Conservation (phyloP, 768 basidiomycete genomes). For the Chlorophyllum brunneum region DNA sequence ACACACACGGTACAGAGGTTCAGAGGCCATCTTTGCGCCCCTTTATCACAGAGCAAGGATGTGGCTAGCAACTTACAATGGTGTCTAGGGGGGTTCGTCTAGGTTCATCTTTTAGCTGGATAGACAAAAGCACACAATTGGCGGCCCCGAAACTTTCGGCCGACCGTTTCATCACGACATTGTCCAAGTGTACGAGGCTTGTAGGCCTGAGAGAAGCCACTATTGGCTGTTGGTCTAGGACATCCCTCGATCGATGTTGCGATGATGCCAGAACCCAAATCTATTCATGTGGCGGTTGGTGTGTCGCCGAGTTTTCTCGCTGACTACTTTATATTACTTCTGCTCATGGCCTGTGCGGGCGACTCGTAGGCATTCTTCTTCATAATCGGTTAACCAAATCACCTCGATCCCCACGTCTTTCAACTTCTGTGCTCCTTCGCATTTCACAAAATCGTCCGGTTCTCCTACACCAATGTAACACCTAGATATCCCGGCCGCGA, state of each 20-base stretch:
- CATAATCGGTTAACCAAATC: conserved; percentile 69
- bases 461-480: conserved; percentile 90
- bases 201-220: conserved; percentile 50
- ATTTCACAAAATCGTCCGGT: conserved; percentile 91
- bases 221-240: conserved; percentile 42
- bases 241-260: conserved; percentile 24
- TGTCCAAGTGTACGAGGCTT: too few relatives aligned
- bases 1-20: too few relatives aligned
- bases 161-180: too few relatives aligned
- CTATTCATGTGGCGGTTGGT: neutral
- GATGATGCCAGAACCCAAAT: neutral
- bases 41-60: too few relatives aligned
- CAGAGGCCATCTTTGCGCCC: too few relatives aligned
- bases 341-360: conserved; percentile 60
- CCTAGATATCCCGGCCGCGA: conserved; percentile 61
- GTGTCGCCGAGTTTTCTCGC: too few relatives aligned
- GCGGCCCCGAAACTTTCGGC: too few relatives aligned
- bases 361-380: conserved; percentile 73
- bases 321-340: neutral
- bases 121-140: too few relatives aligned
- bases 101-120: too few relatives aligned
- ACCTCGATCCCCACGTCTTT: conserved; percentile 70
- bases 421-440: conserved; percentile 79
- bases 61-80: too few relatives aligned
- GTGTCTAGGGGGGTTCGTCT: too few relatives aligned